These are phyloP conservation scores for Glutinoglossum americanum DNA, from an alignment of 495 filamentous ascomycete species.

Conservation along the genomic window DNA sequence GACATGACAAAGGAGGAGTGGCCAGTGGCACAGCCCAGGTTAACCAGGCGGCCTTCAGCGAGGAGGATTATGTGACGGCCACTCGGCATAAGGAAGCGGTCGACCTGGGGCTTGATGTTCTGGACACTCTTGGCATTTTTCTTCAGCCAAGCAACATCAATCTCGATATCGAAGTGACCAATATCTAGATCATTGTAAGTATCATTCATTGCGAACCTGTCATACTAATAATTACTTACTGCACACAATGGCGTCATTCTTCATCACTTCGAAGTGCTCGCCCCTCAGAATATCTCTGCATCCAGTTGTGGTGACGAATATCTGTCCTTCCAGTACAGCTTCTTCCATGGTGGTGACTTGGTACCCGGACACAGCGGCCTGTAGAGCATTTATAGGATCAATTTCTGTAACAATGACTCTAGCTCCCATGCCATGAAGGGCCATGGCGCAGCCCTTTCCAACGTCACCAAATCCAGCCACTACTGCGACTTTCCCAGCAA, in stretches of 20 bases:
- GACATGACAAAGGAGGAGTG: conserved; percentile 99
- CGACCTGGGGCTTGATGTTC: conserved; percentile 99
- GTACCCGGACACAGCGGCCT: conserved; percentile 92
- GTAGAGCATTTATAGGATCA: conserved; percentile 98
- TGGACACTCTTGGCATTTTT: conserved; percentile 73
- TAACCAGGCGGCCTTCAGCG: conserved; percentile 95
- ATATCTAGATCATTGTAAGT: conserved; percentile 40
- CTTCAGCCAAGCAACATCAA: conserved; percentile 99
- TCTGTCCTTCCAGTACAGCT: conserved; percentile 69
- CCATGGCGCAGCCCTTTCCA: conserved; percentile 94
- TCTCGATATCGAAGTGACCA: conserved; percentile 99
- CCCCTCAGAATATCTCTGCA: conserved; percentile 92
- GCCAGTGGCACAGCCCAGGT: conserved; percentile 94
- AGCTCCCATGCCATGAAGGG: conserved; percentile 89
- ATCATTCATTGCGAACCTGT: background rate
- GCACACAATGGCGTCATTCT: conserved; percentile 97
- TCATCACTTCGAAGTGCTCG: conserved; percentile 90
- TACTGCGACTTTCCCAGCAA: conserved; percentile 93
- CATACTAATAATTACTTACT: conserved; percentile 34
- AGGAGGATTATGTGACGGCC: conserved; percentile 96
- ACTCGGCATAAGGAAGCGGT: conserved; percentile 85
- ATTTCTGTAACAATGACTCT: conserved; percentile 93
- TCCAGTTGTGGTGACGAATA: conserved; percentile 98
- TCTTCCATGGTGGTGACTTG: conserved; percentile 97
- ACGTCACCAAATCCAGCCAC: conserved; percentile 98